Evolutionary conservation across 768 basidiomycete genomes (phyloP).

Genomic region (Termitomyces sp.): DNA sequence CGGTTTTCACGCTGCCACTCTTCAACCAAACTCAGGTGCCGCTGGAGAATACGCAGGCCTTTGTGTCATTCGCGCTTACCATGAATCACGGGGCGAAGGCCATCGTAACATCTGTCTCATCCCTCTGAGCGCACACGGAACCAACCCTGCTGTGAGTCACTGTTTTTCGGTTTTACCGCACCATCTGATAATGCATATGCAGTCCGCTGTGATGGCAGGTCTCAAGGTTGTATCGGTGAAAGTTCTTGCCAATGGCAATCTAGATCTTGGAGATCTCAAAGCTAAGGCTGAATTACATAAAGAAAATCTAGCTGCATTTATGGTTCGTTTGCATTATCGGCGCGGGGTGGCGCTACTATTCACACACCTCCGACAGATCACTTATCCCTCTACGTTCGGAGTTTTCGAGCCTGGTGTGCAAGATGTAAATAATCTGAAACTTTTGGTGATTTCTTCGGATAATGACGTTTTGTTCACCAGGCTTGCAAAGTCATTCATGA

Average conservation of each 20-base stretch:
- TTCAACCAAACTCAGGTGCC: constrained; percentile 99
- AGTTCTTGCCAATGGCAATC: constrained; percentile 79
- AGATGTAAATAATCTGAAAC: constrained; percentile 39
- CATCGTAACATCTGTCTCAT: constrained; percentile 91
- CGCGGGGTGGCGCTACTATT: not conserved
- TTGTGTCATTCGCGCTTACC: constrained; percentile 90
- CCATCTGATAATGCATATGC: constrained; percentile 16
- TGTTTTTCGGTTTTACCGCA: not conserved
- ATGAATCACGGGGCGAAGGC: constrained; percentile 80
- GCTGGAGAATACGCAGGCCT: constrained; percentile 98
- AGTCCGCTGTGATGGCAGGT: constrained; percentile 97
- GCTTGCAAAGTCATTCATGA: constrained; percentile 94
- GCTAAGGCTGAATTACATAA: constrained; percentile 89
- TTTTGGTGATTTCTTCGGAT: constrained; percentile 1
- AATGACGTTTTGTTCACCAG: constrained; percentile 26
- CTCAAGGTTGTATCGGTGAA: constrained; percentile 97
- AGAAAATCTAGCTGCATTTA: constrained; percentile 91
- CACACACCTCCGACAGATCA: constrained; percentile 66
- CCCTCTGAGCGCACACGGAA: constrained; percentile 95
- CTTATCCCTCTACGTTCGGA: constrained; percentile 96
- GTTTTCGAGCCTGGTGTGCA: constrained; percentile 93
- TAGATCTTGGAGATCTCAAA: constrained; percentile 84
- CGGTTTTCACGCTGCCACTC: constrained; percentile 91
- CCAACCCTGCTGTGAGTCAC: constrained; percentile 86
- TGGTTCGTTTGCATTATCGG: constrained; percentile 48